These are phyloP conservation scores for Exophiala mesophila DNA, from an alignment of 2,329 filamentous ascomycete genomes.

Conservation along the genomic window DNA sequence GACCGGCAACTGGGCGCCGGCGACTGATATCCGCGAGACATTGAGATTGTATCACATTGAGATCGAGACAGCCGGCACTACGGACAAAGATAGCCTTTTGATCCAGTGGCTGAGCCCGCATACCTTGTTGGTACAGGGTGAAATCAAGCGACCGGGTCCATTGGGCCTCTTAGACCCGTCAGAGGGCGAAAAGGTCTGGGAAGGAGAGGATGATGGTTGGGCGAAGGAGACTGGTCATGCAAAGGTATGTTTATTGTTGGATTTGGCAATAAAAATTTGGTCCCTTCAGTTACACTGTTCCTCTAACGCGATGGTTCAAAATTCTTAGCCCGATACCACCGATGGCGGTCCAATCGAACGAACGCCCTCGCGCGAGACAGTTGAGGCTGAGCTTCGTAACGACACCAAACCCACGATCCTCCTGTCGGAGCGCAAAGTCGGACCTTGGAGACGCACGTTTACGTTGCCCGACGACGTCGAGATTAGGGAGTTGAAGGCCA, in stretches of 20 bases:
- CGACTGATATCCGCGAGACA: slow-evolving; percentile 21
- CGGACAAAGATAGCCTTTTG: slow-evolving; percentile 17
- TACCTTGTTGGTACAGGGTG: slow-evolving; percentile 20
- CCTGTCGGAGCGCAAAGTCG: slow-evolving; percentile 19
- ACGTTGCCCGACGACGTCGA: slow-evolving; percentile 22
- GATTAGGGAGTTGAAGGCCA: slow-evolving; percentile 22
- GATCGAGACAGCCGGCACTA: slow-evolving; percentile 18
- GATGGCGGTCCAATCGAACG: slow-evolving; percentile 19
- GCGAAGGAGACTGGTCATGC: slow-evolving; percentile 14
- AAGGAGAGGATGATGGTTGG: slow-evolving; percentile 20
- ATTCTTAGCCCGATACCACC: background rate
- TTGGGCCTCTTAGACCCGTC: slow-evolving; percentile 16
- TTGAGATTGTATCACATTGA: slow-evolving; percentile 21
- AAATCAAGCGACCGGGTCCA: slow-evolving; percentile 11
- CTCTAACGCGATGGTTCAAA: no score
- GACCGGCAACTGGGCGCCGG: slow-evolving; percentile 9
- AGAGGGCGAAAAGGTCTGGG: slow-evolving; percentile 17
- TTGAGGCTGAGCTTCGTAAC: slow-evolving; percentile 15
- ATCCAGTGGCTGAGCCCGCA: slow-evolving; percentile 21
- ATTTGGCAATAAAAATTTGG: no score
- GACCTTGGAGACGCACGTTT: slow-evolving; percentile 22
- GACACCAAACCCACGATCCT: slow-evolving; percentile 18
- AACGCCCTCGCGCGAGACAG: slow-evolving; percentile 17
- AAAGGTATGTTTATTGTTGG: slow-evolving; percentile 12
- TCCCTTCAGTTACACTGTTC: no score